Base-by-base conservation (phyloP, 2,329 filamentous ascomycete species). In the Hawksworthiomyces lignivorus region DNA sequence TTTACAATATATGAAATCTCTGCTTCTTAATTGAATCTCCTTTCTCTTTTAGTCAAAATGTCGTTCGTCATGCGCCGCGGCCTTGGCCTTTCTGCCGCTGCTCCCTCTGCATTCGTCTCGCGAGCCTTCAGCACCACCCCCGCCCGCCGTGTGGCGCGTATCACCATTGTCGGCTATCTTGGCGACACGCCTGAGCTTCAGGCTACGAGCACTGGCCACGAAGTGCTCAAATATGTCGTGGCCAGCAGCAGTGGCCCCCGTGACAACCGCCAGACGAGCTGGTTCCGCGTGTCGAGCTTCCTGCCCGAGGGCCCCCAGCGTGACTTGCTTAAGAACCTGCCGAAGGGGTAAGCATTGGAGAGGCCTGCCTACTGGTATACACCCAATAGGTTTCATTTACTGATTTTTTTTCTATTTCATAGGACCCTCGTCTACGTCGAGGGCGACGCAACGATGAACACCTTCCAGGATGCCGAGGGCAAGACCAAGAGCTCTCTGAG, bases 311-410 rank as follows among this genome's bases (percentile, higher is more conserved):
- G 83, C 11, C 63, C 74, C 37, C 70, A 75, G 59, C 80, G 82
- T 56, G 85, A 95, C 49, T 82, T 76, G 56, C 60, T 95, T 53
- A 66, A 85, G 57, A 69, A 65, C 55, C 64, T 96, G 62, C 78
- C 79, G 41, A 97, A 96, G 72, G 90, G 90, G 86, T 95, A 67
- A 61, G 85, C 75, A n/a, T n/a, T n/a, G n/a, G n/a, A n/a, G n/a
- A n/a, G n/a, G n/a, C n/a, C n/a, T n/a, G n/a, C n/a, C n/a, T n/a
- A n/a, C n/a, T n/a, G n/a, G n/a, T n/a, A n/a, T n/a, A n/a, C n/a
- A n/a, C n/a, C n/a, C n/a, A n/a, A n/a, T n/a, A n/a, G n/a, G n/a
- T n/a, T n/a, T n/a, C n/a, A n/a, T n/a, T 15, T 10, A 7, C 9
- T 33, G 5, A 20, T 15, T 11, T 5, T 31, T 12, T 9, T 7